Conservation (phyloP, 208 protist species). For the Borovskyia barvae region DNA sequence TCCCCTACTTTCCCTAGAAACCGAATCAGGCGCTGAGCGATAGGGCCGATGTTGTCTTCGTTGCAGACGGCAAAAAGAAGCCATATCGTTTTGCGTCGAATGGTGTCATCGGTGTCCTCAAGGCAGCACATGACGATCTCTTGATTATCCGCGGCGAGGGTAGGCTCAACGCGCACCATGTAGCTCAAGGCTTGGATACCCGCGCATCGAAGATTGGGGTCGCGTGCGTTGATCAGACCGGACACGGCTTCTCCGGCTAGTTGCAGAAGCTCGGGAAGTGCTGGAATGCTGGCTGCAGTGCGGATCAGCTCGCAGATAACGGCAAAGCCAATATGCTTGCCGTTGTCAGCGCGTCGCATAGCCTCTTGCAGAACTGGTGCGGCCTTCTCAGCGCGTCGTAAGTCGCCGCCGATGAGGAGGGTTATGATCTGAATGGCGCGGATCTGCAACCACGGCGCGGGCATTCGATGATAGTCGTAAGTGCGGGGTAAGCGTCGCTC, state of each 20-base stretch:
- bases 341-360: slow-evolving; percentile 87
- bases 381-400: slow-evolving; percentile 38
- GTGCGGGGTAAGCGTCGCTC: slow-evolving; percentile 86
- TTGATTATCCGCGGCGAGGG: slow-evolving; percentile 90
- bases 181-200: slow-evolving; percentile 92
- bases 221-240: slow-evolving; percentile 74
- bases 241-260: slow-evolving; percentile 65
- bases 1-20: slow-evolving; percentile 63
- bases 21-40: slow-evolving; percentile 87
- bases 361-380: slow-evolving; percentile 82
- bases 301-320: slow-evolving; percentile 86
- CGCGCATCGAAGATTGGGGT: slow-evolving; percentile 94
- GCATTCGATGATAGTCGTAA: slow-evolving; percentile 96
- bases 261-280: slow-evolving; percentile 79
- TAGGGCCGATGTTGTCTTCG: slow-evolving; percentile 86
- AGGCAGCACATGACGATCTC: slow-evolving; percentile 93
- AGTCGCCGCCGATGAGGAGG: slow-evolving; percentile 35
- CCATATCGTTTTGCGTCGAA: slow-evolving; percentile 93
- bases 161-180: slow-evolving; percentile 90
- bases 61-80: slow-evolving; percentile 96
- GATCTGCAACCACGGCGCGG: slow-evolving; percentile 98
- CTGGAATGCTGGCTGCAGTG: slow-evolving; percentile 89
- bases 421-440: slow-evolving; percentile 84
- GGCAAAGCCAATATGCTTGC: slow-evolving; percentile 88
- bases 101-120: slow-evolving; percentile 92